Evolutionary conservation across 768 basidiomycete species (phyloP).

Genomic region (Suillus alpinus): DNA sequence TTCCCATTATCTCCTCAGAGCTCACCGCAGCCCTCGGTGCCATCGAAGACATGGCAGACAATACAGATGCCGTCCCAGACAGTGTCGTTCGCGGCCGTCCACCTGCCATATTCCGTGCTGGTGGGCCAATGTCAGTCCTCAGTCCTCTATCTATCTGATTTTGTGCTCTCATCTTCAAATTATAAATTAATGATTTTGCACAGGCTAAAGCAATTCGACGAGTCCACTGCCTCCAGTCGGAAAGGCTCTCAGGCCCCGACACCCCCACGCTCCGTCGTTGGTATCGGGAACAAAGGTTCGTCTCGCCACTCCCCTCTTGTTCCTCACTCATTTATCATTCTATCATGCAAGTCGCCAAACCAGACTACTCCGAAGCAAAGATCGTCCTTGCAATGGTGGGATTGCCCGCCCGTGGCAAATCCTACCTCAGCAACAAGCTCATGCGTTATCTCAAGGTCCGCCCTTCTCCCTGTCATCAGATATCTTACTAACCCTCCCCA

Average conservation of each 20-base stretch:
- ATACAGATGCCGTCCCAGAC: slow-evolving; percentile 12
- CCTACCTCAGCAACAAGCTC: slow-evolving; percentile 96
- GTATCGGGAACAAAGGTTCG: slow-evolving; percentile 85
- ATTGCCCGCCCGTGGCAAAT: slow-evolving; percentile 96
- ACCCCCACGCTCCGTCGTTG: slow-evolving; percentile 80
- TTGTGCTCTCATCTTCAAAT: slow-evolving; percentile 4
- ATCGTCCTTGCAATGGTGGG: slow-evolving; percentile 99
- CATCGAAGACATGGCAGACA: slow-evolving; percentile 25
- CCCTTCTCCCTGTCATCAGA: slow-evolving; percentile 6
- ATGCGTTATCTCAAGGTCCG: slow-evolving; percentile 91
- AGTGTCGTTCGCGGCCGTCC: slow-evolving; percentile 26
- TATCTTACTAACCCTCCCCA: slow-evolving; percentile 29
- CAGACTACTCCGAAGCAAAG: slow-evolving; percentile 98
- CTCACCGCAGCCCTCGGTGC: slow-evolving; percentile 13
- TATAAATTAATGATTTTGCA: neutral
- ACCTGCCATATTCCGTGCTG: slow-evolving; percentile 67
- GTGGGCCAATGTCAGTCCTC: slow-evolving; percentile 63
- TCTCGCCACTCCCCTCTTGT: slow-evolving; percentile 1
- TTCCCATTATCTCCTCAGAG: slow-evolving; percentile 12
- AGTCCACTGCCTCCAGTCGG: slow-evolving; percentile 67
- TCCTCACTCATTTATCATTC: slow-evolving; percentile 4
- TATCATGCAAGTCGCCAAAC: slow-evolving; percentile 71
- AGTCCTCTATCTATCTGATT: neutral
- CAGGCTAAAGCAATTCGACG: slow-evolving; percentile 80
- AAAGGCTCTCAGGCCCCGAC: slow-evolving; percentile 72